Conservation (phyloP, 306 rosid genomes). For the Fagus crenata region DNA sequence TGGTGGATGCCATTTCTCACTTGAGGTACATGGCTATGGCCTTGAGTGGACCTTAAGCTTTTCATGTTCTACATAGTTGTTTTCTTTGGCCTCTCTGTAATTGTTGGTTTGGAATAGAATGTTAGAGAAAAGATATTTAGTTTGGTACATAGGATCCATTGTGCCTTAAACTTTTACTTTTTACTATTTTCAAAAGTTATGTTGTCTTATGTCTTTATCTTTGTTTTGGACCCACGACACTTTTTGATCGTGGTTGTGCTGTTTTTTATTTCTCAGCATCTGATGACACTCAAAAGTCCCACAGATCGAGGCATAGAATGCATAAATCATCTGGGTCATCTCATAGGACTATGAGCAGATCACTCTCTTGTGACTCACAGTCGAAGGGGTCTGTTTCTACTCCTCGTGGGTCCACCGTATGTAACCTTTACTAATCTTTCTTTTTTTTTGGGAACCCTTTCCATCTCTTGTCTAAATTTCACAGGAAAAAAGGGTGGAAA, state of each 20-base stretch:
- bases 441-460: constrained; percentile 9
- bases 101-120: constrained; percentile 36
- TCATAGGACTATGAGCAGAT: constrained; percentile 84
- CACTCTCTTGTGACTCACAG: constrained; percentile 86
- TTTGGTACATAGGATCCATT: constrained; percentile 84
- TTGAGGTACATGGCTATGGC: constrained; percentile 2
- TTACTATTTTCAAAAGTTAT: constrained; percentile 40
- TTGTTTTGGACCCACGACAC: constrained; percentile 43
- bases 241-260: constrained; percentile 44
- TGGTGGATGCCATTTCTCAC: constrained; percentile 22
- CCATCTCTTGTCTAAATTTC: background rate
- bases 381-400: constrained; percentile 80
- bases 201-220: constrained; percentile 48
- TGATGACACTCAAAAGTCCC: constrained; percentile 85
- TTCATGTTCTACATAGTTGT: constrained; percentile 29
- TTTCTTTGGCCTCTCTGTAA: constrained; percentile 43
- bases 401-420: constrained; percentile 79
- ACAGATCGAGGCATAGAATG: constrained; percentile 85
- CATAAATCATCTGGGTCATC: constrained; percentile 87
- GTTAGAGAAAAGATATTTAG: constrained; percentile 39
- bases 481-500: background rate
- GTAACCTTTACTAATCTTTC: constrained; percentile 23
- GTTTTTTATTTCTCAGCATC: constrained; percentile 61
- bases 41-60: constrained; percentile 12
- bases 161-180: constrained; percentile 56